Base-by-base conservation (phyloP, 164 flowering plant species). In the Liquidambar formosana region DNA sequence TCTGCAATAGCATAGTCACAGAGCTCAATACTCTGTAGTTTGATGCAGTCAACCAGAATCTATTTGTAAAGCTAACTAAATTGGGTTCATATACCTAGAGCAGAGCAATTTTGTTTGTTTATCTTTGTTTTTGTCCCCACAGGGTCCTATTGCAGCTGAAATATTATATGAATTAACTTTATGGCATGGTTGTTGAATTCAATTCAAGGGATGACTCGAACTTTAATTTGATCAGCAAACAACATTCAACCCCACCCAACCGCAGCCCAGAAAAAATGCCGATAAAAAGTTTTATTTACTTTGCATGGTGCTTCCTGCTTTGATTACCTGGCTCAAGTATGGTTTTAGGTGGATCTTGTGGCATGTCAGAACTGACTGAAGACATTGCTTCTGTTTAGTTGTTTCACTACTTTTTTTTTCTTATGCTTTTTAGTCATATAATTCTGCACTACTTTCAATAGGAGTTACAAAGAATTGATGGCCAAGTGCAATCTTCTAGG, bases 391-490 rank as follows among this genome's bases (percentile, higher is more conserved):
- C 4, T 25, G 45, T 41, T 65, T 14, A 45, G 25, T 27, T 46
- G 18, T 28, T 41, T 3, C 18, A 21, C 52, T 26, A 18, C 11
- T 67, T 23, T 28, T 18, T 26, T 49, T 61, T 44, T 11, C 26
- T 47, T 63, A 10, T 21, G 4, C 5, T 22, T 25, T 10, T 16
- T 14, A 43, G 26, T 38, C 47, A 0, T 23, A 0, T 27, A 28
- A 26, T 6, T 57, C 51, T 71, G 46, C 65, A 64, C 47, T 2
- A 54, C 16, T 61, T 67, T 46, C 21, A 9, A 51, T 57, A 93
- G 99, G 92, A 88, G 85, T 73, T 96, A 96, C 81, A 93, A 89
- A 79, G 98, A 91, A 64, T 68, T 96, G 85, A 85, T 91, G 90
- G 79, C 86, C 47, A 95, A 96, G 77, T 96, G 97, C 86, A 93